A percentile compares a stretch with the other conserved stretches of the same genome.
These are phyloP conservation scores for Suillus decipiens DNA, from an alignment of 768 basidiomycete species.

Conservation along the genomic window DNA sequence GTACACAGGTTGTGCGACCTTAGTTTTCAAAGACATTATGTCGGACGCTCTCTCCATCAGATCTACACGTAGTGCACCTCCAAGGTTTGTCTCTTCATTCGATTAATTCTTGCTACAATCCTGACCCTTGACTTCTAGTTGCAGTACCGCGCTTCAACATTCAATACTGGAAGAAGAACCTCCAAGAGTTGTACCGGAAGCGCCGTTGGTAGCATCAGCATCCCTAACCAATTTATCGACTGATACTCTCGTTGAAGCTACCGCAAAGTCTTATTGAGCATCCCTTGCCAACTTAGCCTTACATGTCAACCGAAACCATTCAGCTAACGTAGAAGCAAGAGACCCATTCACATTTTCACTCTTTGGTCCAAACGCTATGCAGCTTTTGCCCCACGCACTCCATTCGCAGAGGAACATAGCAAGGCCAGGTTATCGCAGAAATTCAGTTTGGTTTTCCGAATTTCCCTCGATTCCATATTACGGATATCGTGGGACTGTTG, in stretches of 20 bases:
- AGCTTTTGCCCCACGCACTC: conserved; percentile 12
- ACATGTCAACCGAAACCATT: not conserved
- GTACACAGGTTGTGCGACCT: not conserved
- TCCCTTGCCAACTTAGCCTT: not conserved
- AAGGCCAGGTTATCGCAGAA: not conserved
- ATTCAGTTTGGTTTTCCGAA: not conserved
- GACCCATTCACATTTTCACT: conserved; percentile 14
- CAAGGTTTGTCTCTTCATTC: not conserved
- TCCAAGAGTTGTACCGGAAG: not conserved
- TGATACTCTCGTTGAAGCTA: not conserved
- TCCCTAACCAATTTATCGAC: not conserved
- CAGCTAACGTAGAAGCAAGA: not conserved
- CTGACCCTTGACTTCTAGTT: not conserved
- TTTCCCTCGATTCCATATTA: not conserved
- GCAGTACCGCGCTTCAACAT: not conserved
- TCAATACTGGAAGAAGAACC: not conserved
- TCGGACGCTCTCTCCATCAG: not conserved
- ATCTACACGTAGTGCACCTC: not conserved
- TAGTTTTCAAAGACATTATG: not conserved
- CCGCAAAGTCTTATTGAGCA: not conserved
- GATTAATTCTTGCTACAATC: not conserved
- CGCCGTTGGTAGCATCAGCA: not conserved
- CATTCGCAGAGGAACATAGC: conserved; percentile 4
- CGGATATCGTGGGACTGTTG: not conserved
- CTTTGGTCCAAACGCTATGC: conserved; percentile 14